Evolutionary conservation across 345 rosid species (phyloP).

Genomic region (Eucalyptus pumila): DNA sequence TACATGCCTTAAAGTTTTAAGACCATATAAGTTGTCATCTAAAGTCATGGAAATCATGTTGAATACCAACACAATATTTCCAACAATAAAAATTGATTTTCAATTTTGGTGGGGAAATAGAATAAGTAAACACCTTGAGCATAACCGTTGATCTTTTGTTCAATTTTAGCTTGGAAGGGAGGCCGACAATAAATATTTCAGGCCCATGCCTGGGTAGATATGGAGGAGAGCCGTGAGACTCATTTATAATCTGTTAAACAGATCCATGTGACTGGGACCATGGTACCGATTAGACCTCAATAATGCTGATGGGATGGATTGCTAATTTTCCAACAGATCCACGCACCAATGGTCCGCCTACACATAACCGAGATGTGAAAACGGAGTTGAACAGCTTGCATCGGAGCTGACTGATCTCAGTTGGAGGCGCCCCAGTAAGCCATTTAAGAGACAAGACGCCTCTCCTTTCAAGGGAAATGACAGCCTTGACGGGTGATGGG

Average conservation of each 20-base stretch:
- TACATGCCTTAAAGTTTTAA: background rate
- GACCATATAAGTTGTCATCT: background rate
- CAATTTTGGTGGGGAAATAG: background rate
- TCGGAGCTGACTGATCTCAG: slow-evolving; percentile 23
- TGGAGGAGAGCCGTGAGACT: background rate
- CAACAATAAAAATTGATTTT: background rate
- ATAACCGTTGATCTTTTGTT: background rate
- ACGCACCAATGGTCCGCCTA: background rate
- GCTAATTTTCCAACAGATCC: background rate
- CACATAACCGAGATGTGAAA: background rate
- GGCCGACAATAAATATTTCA: background rate
- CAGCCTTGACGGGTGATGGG: too few species aligned
- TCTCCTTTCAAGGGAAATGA: slow-evolving; percentile 33
- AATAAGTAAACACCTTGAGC: background rate
- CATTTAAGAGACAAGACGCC: slow-evolving; percentile 70
- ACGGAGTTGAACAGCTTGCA: slow-evolving; percentile 44
- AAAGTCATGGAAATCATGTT: background rate
- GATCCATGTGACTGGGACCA: background rate
- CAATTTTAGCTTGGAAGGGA: background rate
- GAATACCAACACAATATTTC: background rate
- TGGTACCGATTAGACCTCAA: background rate
- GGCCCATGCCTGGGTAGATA: background rate
- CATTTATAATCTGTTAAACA: background rate
- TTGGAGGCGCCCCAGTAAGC: slow-evolving; percentile 47
- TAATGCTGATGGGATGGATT: background rate